Evolutionary conservation across 495 filamentous ascomycete species (phyloP).

Genomic region (Ascodesmis nigricans): DNA sequence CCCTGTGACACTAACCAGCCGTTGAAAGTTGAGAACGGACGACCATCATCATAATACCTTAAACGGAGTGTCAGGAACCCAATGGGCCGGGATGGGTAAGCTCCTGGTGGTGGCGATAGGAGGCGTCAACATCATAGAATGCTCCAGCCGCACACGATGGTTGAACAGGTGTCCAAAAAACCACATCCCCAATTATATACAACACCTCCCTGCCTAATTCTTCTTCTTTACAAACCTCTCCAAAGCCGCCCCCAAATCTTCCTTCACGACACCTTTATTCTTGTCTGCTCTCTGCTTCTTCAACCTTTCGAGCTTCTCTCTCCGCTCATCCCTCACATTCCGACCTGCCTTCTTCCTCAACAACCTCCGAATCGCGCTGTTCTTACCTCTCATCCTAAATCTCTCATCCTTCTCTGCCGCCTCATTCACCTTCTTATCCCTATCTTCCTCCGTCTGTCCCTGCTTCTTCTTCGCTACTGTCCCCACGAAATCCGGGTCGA

Average conservation of each 20-base stretch:
- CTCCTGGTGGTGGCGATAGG: too few relatives aligned
- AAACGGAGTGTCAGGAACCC: too few relatives aligned
- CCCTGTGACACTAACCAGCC: too few relatives aligned
- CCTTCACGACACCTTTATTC: conserved; percentile 37
- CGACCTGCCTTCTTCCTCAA: conserved; percentile 68
- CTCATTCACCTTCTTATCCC: conserved; percentile 18
- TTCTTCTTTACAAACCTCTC: conserved; percentile 38
- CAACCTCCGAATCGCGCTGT: conserved; percentile 64
- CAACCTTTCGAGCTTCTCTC: conserved; percentile 39
- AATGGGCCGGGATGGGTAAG: too few relatives aligned
- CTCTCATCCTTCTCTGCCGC: conserved; percentile 33
- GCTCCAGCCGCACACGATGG: too few relatives aligned
- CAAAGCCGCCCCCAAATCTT: conserved; percentile 49
- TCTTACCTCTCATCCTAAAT: conserved; percentile 63
- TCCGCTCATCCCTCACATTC: conserved; percentile 83
- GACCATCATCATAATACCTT: too few relatives aligned
- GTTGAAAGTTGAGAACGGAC: too few relatives aligned
- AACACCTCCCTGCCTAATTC: conserved; percentile 11
- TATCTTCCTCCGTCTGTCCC: conserved; percentile 54
- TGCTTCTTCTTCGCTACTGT: conserved; percentile 51
- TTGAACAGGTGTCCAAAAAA: too few relatives aligned
- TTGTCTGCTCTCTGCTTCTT: conserved; percentile 40
- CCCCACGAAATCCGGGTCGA: conserved; percentile 78
- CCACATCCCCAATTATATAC: too few relatives aligned
- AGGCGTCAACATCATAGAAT: too few relatives aligned